Base-by-base conservation (phyloP, 371 early-diverging fungal species). In the Circinella umbellata region DNA sequence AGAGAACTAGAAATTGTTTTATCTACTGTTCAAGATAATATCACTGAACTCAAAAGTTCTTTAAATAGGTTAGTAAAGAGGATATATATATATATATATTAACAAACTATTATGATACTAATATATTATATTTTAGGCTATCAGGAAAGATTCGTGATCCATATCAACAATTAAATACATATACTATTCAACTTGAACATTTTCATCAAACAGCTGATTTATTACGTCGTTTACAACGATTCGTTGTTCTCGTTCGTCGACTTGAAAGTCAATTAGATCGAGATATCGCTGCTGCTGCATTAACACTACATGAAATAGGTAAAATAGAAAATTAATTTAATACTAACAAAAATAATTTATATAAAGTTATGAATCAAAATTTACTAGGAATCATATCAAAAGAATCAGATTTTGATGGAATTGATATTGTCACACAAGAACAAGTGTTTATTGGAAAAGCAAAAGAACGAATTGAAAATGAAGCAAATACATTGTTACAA, bases 391-490 rank as follows among this genome's bases (percentile, higher is more conserved):
- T 76, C 0, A 81, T 93, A 48, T 69, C 90, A 57, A 74, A 79
- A 34, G 92, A 91, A 60, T 74, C 84, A 0, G 90, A 91, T 72
- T 79, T 93, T 64, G 82, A 84, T 10, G 92, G 89, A 0, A 90
- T 93, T 65, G 86, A 88, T 64, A 77, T 91, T 11, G 88, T 92
- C 2, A 86, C 86, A 27, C 74, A 69, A 1, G 89, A 91, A 64
- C 59, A 86, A 5, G 57, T 67, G 7, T 81, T 82, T 54, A 82
- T 93, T 14, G 72, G 79, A 48, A 69, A 78, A 4, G 77, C 84
- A 10, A 80, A 86, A 49, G 64, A 69, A 20, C 68, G 67, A 38
- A 83, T 92, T 46, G 73, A 87, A 8, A 76, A 81, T 11, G 82
- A 87, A 55, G 93, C 91, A 0, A 83, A 84, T 47, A 72, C 80